phyloP scores from a whole-genome alignment of 805 yeast species.

The Debaryomyces tyrocola region DNA sequence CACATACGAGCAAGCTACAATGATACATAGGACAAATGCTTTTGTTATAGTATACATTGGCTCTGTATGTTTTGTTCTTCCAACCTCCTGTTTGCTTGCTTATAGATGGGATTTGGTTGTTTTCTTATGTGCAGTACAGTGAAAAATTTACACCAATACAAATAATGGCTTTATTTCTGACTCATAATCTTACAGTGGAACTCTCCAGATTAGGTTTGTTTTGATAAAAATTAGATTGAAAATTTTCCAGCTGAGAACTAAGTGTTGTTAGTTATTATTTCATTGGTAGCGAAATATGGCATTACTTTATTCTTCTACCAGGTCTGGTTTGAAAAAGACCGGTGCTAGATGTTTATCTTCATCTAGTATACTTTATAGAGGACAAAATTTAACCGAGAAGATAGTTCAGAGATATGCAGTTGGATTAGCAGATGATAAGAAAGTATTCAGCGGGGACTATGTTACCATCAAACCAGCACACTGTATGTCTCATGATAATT shows the following conservation, averaged over 20 bases:
- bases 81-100: too few relatives aligned
- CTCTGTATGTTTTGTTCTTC: not conserved
- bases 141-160: constrained; percentile 1
- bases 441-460: constrained; percentile 87
- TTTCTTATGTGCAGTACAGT: not conserved
- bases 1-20: constrained; percentile 49
- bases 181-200: constrained; percentile 1
- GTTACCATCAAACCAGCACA: constrained; percentile 94
- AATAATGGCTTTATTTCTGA: not conserved
- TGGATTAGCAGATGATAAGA: constrained; percentile 72
- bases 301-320: not conserved
- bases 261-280: too few relatives aligned
- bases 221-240: not conserved
- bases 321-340: not conserved
- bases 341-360: constrained; percentile 18
- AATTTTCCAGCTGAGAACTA: not conserved
- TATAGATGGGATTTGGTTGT: not conserved
- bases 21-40: constrained; percentile 5
- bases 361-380: constrained; percentile 26
- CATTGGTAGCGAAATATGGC: constrained; percentile 1
- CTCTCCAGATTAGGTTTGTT: constrained; percentile 3
- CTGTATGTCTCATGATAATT: constrained; percentile 98
- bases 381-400: constrained; percentile 92
- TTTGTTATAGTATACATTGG: not conserved
- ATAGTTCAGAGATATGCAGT: constrained; percentile 93